A percentile compares a stretch with the other conserved stretches of the same genome.
Evolutionary conservation across 345 rosid species (phyloP).

Genomic region (Melaleuca quinquenervia): DNA sequence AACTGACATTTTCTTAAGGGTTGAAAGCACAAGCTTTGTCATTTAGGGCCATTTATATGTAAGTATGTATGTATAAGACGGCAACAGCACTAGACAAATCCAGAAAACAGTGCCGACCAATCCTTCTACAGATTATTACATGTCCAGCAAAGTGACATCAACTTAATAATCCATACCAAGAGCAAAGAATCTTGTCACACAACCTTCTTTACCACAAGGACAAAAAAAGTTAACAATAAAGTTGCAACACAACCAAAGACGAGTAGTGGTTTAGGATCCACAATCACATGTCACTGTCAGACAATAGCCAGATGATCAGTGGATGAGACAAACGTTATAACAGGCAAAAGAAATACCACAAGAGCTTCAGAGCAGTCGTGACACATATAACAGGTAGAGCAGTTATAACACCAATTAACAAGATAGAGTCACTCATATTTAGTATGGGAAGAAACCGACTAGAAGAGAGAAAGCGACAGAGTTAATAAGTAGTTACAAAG

Average conservation of each 20-base stretch:
- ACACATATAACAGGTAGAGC: slow-evolving; percentile 2
- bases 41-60: background rate
- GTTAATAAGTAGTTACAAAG: slow-evolving; percentile 13
- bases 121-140: background rate
- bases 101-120: background rate
- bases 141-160: background rate
- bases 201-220: background rate
- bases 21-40: background rate
- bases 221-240: background rate
- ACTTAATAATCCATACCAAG: background rate
- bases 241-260: background rate
- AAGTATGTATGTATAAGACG: too few species aligned
- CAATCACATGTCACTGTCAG: background rate
- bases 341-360: background rate
- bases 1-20: background rate
- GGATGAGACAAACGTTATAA: background rate
- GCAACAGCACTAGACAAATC: background rate
- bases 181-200: background rate
- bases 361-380: background rate
- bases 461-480: background rate
- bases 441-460: slow-evolving; percentile 11
- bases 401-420: slow-evolving; percentile 4
- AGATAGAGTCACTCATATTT: background rate
- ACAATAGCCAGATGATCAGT: background rate
- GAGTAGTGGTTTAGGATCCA: background rate